phyloP scores from a whole-genome alignment of 352 stramenopile genomes.

The Pythium graminicola region DNA sequence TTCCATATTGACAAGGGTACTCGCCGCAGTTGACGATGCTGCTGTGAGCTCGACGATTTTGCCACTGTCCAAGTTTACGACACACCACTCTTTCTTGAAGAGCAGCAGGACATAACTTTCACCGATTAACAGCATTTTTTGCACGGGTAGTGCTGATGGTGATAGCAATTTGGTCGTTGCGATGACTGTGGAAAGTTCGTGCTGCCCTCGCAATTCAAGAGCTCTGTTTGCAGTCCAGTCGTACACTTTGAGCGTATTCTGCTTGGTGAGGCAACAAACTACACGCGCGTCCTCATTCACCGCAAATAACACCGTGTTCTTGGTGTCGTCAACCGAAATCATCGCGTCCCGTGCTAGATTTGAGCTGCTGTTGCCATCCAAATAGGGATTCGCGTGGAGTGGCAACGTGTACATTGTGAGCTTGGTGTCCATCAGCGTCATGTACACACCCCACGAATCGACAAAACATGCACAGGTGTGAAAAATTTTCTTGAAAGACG shows the following conservation, averaged over 20 bases:
- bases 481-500: slow-evolving; percentile 57
- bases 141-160: slow-evolving; percentile 27
- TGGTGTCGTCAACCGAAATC: slow-evolving; percentile 54
- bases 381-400: slow-evolving; percentile 38
- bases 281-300: slow-evolving; percentile 50
- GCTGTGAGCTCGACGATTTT: slow-evolving; percentile 29
- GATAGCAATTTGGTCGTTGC: slow-evolving; percentile 14
- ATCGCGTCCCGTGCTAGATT: slow-evolving; percentile 16
- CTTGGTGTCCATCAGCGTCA: slow-evolving; percentile 51
- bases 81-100: slow-evolving; percentile 55
- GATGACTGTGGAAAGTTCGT: slow-evolving; percentile 40
- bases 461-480: slow-evolving; percentile 47
- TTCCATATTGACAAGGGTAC: slow-evolving; percentile 25
- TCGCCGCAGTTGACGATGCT: slow-evolving; percentile 11
- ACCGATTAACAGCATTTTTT: slow-evolving; percentile 52
- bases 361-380: slow-evolving; percentile 23
- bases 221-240: slow-evolving; percentile 60
- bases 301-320: slow-evolving; percentile 44
- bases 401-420: slow-evolving; percentile 58
- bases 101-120: slow-evolving; percentile 63
- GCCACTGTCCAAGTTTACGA: slow-evolving; percentile 62
- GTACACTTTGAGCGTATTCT: slow-evolving; percentile 54
- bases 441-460: slow-evolving; percentile 62
- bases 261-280: slow-evolving; percentile 52
- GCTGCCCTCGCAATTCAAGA: slow-evolving; percentile 46